Conservation (phyloP, 2,329 filamentous ascomycete genomes). For the Ophiostoma pallidulum region DNA sequence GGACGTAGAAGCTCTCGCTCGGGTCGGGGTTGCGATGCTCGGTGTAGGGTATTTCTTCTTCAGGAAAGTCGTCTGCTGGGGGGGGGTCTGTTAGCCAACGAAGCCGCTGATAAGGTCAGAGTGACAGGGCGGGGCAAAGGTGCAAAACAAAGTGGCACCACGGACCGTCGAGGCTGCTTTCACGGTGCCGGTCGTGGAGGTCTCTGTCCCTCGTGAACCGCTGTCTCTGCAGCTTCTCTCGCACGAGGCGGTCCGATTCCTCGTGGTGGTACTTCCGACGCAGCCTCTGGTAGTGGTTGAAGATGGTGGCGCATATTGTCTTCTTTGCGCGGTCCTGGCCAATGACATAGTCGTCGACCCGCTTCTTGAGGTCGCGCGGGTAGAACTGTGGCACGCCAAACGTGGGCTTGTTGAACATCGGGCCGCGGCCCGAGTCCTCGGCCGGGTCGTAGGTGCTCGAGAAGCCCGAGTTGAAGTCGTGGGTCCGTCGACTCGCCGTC, state of each 20-base stretch:
- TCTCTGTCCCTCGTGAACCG: constrained; percentile 60
- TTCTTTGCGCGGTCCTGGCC: constrained; percentile 94
- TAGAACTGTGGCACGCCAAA: constrained; percentile 56
- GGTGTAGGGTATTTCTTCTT: constrained; percentile 24
- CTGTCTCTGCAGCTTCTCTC: constrained; percentile 61
- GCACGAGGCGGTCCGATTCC: constrained; percentile 45
- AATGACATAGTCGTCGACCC: constrained; percentile 92
- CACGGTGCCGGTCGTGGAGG: constrained; percentile 41
- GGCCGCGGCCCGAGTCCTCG: constrained; percentile 43
- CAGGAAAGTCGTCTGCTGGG: constrained; percentile 44
- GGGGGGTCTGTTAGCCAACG: constrained; percentile 5
- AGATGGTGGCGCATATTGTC: constrained; percentile 83
- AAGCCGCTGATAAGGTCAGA: constrained; percentile 28
- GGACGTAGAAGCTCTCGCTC: constrained; percentile 36
- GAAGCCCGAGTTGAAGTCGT: constrained; percentile 48
- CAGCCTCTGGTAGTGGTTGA: constrained; percentile 91
- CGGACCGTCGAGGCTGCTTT: constrained; percentile 69
- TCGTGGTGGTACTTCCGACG: constrained; percentile 72
- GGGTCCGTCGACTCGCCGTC: constrained; percentile 30
- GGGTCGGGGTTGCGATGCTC: constrained; percentile 19
- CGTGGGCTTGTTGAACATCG: constrained; percentile 48
- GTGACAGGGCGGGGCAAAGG: constrained; percentile 9
- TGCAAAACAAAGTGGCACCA: constrained; percentile 10
- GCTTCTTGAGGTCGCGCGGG: constrained; percentile 67
- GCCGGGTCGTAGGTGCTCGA: constrained; percentile 50